Base-by-base conservation (phyloP, 1,139 yeast genomes). In the Protomyces arabidopsidicola region DNA sequence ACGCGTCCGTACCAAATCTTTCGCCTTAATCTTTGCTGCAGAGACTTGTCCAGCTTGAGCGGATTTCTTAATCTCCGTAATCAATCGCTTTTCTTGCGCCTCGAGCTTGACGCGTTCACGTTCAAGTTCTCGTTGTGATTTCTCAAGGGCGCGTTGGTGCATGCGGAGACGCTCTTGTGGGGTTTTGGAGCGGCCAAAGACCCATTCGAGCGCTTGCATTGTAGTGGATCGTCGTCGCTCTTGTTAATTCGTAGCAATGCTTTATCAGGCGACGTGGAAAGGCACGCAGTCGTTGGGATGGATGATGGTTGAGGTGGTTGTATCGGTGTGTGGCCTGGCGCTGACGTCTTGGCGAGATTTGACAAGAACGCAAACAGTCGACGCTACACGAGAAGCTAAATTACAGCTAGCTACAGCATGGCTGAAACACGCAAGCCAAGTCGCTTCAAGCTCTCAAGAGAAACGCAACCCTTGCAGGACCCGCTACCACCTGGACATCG, bases 1-100 rank as follows among this genome's bases (percentile, higher is more conserved):
- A 71, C 91, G 82, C 1, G 98, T 93, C 66, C 99, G 81, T 27
- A 93, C 90, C 66, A 93, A 80, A 74, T 95, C 99, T 74, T 90
- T 89, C 35, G 98, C 98, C 78, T 93, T 97, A 45, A 95, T 88
- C 76, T 89, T 90, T 64, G 96, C 91, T 50, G 96, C 90, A 55
- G 87, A 84, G 68, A 89, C 82, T 75, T 91, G 97, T 45, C 96
- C 96, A 69, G 79, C 85, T 72, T 90, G 90, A 10, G 97, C 98
- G 14, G 93, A 84, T 74, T 87, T 90, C 75, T 90, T 90, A 72
- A 95, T 91, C 66, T 93, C 98, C 50, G 81, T 75, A 51, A 90
- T 81, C 57, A 93, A 80, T 73, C 88, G 88, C 82, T 90, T 90
- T 75, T 93, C 98, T 74, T 95, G 98, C 64, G 81, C 84, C 72